Percentiles rank a stretch among this genome's conserved stretches.
phyloP scores from a whole-genome alignment of 139 green algal species.

The Chlamydomonas schloesseri region DNA sequence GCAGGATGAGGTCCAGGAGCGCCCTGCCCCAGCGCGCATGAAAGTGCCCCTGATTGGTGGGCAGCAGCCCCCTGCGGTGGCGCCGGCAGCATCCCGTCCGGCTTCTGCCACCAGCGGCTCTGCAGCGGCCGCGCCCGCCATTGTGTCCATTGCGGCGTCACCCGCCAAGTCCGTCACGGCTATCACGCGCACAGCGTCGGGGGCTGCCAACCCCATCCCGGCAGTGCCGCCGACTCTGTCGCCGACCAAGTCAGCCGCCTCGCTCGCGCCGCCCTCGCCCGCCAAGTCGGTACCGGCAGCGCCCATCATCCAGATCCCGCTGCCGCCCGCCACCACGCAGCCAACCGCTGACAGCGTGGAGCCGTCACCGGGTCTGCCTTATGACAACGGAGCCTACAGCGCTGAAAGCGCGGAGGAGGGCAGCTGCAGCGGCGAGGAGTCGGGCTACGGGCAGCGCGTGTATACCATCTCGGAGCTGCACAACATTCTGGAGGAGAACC shows the following conservation, averaged over 20 bases:
- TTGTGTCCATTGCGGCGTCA: no score
- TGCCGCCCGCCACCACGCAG: background rate
- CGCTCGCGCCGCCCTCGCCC: background rate
- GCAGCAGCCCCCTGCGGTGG: no score
- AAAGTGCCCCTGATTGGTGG: background rate
- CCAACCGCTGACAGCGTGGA: background rate
- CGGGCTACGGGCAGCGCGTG: constrained; percentile 25
- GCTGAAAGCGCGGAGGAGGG: constrained; percentile 8
- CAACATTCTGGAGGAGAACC: constrained; percentile 16
- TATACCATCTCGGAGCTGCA: constrained; percentile 29
- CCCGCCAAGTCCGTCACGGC: no score
- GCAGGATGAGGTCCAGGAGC: no score
- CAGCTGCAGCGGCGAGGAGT: constrained; percentile 25
- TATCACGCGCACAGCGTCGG: no score
- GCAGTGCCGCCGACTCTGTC: no score
- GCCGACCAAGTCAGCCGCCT: no score
- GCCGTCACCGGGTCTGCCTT: constrained; percentile 18
- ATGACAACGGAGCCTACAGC: constrained; percentile 37
- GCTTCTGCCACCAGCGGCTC: background rate
- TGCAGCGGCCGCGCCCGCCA: no score
- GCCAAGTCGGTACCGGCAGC: constrained; percentile 5
- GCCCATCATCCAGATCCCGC: constrained; percentile 41
- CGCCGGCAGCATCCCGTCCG: background rate
- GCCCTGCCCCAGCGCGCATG: background rate
- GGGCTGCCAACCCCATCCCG: no score